A percentile compares a stretch with the other conserved stretches of the same genome.
Conservation (phyloP, 2,329 filamentous ascomycete genomes). For the Venturia effusa region DNA sequence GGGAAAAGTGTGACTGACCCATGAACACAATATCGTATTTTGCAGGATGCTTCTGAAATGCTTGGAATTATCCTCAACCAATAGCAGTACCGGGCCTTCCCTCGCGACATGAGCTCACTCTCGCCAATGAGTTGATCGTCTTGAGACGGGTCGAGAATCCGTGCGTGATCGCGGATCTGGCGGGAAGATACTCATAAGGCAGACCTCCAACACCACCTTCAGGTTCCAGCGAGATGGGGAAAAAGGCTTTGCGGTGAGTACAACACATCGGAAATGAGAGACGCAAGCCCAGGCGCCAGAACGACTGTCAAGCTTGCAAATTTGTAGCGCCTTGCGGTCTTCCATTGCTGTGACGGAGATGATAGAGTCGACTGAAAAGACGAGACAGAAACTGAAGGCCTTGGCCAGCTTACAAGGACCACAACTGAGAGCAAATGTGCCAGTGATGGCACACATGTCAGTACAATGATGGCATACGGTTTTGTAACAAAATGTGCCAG, state of each 20-base stretch:
- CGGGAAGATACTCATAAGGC: neutral
- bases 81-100: conserved; percentile 15
- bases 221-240: neutral
- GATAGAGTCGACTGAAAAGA: neutral
- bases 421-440: neutral
- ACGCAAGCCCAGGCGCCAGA: neutral
- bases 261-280: neutral
- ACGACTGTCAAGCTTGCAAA: neutral
- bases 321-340: neutral
- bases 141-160: neutral
- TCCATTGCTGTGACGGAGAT: neutral
- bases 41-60: neutral
- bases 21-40: conserved; percentile 22
- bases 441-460: neutral
- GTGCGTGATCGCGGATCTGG: neutral
- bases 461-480: neutral
- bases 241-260: neutral
- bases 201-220: neutral
- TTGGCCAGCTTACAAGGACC: neutral
- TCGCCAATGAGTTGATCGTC: neutral
- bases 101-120: neutral
- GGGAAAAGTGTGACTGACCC: conserved; percentile 51
- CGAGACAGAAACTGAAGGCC: neutral
- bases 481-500: neutral
- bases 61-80: conserved; percentile 29